Evolutionary conservation across 768 basidiomycete species (phyloP).

Genomic region (Psilocybe sp.): DNA sequence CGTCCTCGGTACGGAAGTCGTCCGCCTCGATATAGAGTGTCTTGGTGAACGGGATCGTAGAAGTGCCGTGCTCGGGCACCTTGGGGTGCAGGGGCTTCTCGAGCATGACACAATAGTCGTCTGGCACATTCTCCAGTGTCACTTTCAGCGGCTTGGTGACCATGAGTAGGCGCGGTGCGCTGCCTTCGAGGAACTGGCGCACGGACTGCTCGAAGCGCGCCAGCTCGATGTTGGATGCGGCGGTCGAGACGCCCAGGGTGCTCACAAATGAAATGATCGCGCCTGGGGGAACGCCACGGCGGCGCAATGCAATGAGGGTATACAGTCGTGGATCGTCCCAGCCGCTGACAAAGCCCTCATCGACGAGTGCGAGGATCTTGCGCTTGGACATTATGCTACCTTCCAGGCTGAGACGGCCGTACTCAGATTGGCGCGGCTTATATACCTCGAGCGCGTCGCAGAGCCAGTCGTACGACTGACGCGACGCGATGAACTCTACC

Average conservation of each 20-base stretch:
- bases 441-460: conserved; percentile 97
- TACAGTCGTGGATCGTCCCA: conserved; percentile 99
- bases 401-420: conserved; percentile 87
- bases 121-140: conserved; percentile 85
- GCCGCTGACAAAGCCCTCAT: conserved; percentile 77
- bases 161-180: conserved; percentile 87
- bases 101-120: conserved; percentile 78
- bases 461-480: conserved; percentile 98
- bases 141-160: conserved; percentile 89
- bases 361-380: conserved; percentile 87
- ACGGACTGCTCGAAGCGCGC: conserved; percentile 88
- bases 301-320: conserved; percentile 91
- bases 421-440: conserved; percentile 96
- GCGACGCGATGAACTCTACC: conserved; percentile 90
- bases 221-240: conserved; percentile 79
- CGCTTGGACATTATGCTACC: conserved; percentile 98
- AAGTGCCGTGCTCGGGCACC: conserved; percentile 80
- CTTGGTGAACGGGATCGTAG: conserved; percentile 80
- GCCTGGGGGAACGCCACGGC: conserved; percentile 95
- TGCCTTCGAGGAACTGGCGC: conserved; percentile 84
- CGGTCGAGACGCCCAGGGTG: conserved; percentile 89
- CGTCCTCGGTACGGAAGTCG: conserved; percentile 90
- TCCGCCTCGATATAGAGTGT: conserved; percentile 89
- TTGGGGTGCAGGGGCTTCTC: conserved; percentile 96
- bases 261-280: conserved; percentile 93